phyloP scores from a whole-genome alignment of 164 flowering plant species.

The Dillenia suffruticosa region DNA sequence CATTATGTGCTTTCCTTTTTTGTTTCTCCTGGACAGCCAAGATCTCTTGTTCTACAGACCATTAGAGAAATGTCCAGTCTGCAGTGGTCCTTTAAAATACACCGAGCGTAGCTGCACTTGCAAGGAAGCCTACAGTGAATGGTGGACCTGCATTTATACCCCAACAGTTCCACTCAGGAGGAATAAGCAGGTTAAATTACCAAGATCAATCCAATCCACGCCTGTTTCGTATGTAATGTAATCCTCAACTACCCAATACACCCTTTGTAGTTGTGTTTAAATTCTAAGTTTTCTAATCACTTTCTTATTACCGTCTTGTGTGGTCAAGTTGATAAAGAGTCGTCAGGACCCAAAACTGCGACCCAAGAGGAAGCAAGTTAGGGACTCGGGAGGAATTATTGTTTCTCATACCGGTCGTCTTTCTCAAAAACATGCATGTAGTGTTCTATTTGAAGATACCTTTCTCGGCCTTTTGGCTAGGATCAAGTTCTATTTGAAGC shows the following conservation, averaged over 20 bases:
- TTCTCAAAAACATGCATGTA: slow-evolving; percentile 55
- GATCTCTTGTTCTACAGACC: slow-evolving; percentile 71
- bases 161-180: slow-evolving; percentile 57
- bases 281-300: too few relatives aligned
- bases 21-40: slow-evolving; percentile 38
- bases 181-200: slow-evolving; percentile 38
- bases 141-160: slow-evolving; percentile 61
- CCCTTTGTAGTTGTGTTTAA: too few relatives aligned
- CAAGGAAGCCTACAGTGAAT: slow-evolving; percentile 53
- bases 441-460: too few relatives aligned
- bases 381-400: slow-evolving; percentile 35
- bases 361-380: slow-evolving; percentile 30
- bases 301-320: too few relatives aligned
- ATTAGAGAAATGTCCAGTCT: slow-evolving; percentile 49
- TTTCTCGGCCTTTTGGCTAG: too few relatives aligned
- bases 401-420: slow-evolving; percentile 69
- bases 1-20: background rate
- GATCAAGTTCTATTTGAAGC: too few relatives aligned
- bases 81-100: slow-evolving; percentile 42
- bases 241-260: background rate
- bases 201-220: slow-evolving; percentile 35
- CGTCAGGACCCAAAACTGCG: slow-evolving; percentile 41
- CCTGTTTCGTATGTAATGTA: slow-evolving; percentile 50
- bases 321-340: slow-evolving; percentile 41
- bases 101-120: slow-evolving; percentile 43